Base-by-base conservation (phyloP, 108 stramenopile genomes). In the Nitzschia sp. region DNA sequence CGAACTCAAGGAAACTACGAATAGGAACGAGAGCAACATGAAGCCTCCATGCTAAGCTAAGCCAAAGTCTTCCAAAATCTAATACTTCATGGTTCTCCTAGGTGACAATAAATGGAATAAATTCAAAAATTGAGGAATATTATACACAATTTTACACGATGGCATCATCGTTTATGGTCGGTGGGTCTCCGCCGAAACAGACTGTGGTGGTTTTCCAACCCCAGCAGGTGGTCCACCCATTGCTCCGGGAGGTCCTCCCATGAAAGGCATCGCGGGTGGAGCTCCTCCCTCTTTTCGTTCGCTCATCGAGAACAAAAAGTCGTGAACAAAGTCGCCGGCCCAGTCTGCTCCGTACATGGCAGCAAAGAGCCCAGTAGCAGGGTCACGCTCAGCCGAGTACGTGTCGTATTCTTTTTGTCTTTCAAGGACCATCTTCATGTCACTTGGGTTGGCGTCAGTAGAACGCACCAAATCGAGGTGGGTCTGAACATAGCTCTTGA, bases 331-430 rank as follows among this genome's bases (percentile, higher is more conserved):
- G 36, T 85, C 83, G 32, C 93, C 81, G 6, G 95, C 89, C 95
- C 94, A 96, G 28, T 88, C 89, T 53, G 89, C 82, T 41, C 97
- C 97, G 72, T 93, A 98, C 88, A 97, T 96, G 45, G 91, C 86
- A 41, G 87, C 80, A 83, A 98, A 97, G 9, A 98, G 76, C 16
- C 93, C 96, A 13, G 93, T 90, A 16, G 97, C 97, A 55, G 97
- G 97, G 68, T 98, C 97, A 46, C 95, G 79, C 53, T 92, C 92
- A 3, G 96, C 93, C 3, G 86, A 89, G 81, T 96, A 98, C 23
- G 89, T 87, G 73, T 98, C 97, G 75, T 98, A 98, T 0, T 85
- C 97, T 64, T 82, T 66, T 54, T 96, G 95, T 50, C 92, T 69
- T 33, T 79, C 83, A 47, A 91, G 47, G 5, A 96, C 87, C 15